A percentile compares a stretch with the other conserved stretches of the same genome.
Conservation (phyloP, 2,329 filamentous ascomycete genomes). For the Fragosphaeria purpurea region DNA sequence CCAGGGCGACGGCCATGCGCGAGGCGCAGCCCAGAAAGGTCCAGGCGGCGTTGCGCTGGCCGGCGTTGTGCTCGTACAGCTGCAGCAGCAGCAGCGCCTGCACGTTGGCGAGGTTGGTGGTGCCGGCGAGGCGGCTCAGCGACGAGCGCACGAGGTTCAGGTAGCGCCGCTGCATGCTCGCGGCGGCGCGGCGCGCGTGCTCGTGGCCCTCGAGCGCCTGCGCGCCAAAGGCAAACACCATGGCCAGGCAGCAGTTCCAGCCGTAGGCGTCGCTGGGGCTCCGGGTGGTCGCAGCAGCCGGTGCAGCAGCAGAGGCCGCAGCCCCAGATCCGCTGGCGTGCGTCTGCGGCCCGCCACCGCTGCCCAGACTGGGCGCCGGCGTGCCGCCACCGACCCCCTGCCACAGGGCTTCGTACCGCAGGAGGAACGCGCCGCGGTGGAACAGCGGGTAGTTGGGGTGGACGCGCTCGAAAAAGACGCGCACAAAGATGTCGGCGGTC, state of each 20-base stretch:
- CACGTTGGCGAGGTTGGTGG: conserved; percentile 27
- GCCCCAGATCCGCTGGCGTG: no score
- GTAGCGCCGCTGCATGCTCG: conserved; percentile 9
- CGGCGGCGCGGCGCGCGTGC: conserved; percentile 4
- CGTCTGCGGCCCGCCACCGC: not conserved
- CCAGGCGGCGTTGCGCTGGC: conserved; percentile 30
- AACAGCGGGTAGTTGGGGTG: conserved; percentile 13
- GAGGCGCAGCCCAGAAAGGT: conserved; percentile 32
- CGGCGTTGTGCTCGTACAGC: conserved; percentile 34
- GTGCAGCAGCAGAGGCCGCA: not conserved
- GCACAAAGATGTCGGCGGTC: conserved; percentile 11
- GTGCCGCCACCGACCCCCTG: not conserved
- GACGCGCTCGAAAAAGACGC: conserved; percentile 13
- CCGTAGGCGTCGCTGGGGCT: conserved; percentile 5
- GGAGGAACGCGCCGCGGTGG: conserved; percentile 4
- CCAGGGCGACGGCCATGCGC: conserved; percentile 33
- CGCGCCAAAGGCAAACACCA: conserved; percentile 13
- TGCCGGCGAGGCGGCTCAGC: conserved; percentile 9
- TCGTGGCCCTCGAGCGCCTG: conserved; percentile 12
- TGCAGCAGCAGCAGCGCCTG: conserved; percentile 32
- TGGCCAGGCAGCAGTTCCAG: conserved; percentile 14
- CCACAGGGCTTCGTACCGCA: conserved; percentile 11
- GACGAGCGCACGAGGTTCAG: conserved; percentile 10
- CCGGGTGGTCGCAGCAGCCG: not conserved
- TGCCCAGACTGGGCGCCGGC: not conserved